phyloP scores from a whole-genome alignment of 345 rosid genomes.

The Turnera subulata region DNA sequence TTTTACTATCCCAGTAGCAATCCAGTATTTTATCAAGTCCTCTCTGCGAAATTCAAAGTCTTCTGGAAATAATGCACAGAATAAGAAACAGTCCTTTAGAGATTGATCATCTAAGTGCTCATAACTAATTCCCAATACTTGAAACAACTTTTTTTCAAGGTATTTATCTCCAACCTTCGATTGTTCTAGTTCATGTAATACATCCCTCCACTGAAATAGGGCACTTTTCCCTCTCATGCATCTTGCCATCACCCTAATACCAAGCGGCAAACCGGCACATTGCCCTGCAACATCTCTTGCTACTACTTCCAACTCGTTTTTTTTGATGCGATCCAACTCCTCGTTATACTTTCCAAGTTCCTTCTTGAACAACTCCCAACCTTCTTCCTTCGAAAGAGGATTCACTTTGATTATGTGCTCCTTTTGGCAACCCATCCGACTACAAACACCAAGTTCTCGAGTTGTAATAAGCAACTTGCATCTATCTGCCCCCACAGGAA shows the following conservation, averaged over 20 bases:
- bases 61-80: no score
- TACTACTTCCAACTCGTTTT: background rate
- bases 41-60: background rate
- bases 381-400: no score
- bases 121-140: constrained; percentile 16
- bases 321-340: background rate
- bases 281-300: background rate
- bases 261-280: no score
- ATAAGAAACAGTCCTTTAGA: constrained; percentile 5
- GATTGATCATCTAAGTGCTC: constrained; percentile 7
- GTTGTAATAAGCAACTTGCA: constrained; percentile 3
- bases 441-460: background rate
- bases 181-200: background rate
- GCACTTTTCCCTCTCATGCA: no score
- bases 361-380: no score
- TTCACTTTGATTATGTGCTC: no score
- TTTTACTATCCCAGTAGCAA: constrained; percentile 13
- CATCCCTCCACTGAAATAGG: background rate
- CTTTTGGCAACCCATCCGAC: background rate
- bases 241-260: no score
- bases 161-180: background rate
- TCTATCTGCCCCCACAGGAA: background rate
- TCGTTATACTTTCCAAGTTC: no score
- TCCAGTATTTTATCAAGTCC: constrained; percentile 8
- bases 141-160: background rate